Conservation (phyloP, 2,329 filamentous ascomycete species). For the Trichophyton mentagrophytes region DNA sequence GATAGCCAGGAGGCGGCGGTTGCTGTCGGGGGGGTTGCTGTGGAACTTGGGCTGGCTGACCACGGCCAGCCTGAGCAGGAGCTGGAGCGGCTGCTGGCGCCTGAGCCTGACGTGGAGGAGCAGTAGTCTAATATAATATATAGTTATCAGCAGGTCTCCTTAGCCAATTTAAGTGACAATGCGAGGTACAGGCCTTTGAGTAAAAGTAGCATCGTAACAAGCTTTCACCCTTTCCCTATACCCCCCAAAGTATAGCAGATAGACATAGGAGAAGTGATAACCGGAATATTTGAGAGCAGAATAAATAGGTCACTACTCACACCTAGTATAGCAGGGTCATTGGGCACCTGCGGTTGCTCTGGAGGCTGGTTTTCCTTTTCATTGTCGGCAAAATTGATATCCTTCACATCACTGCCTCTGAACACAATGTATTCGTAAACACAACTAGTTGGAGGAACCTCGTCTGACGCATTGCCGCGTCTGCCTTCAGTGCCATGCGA, state of each 20-base stretch:
- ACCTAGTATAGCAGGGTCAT: constrained; percentile 91
- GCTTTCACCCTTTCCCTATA: constrained; percentile 79
- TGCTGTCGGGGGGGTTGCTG: constrained; percentile 28
- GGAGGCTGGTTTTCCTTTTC: constrained; percentile 60
- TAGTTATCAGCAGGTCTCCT: background rate
- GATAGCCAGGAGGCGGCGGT: constrained; percentile 26
- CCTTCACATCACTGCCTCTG: constrained; percentile 95
- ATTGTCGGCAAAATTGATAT: constrained; percentile 81
- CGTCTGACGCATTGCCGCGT: constrained; percentile 61
- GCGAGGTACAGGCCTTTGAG: background rate
- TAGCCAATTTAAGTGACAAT: background rate
- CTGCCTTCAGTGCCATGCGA: constrained; percentile 92
- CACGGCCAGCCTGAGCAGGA: constrained; percentile 27
- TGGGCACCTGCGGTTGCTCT: constrained; percentile 64
- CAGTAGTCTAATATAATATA: background rate
- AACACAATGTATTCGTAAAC: constrained; percentile 99
- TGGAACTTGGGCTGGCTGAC: constrained; percentile 30
- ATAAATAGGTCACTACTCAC: constrained; percentile 51
- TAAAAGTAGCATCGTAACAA: background rate
- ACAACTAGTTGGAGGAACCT: constrained; percentile 71
- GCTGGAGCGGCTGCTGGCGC: constrained; percentile 29
- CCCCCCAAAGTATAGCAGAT: constrained; percentile 63
- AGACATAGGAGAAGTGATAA: constrained; percentile 8
- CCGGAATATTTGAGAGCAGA: background rate
- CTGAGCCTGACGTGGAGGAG: background rate